Conservation (phyloP, 495 filamentous ascomycete species). For the Parathielavia hyrcaniae region DNA sequence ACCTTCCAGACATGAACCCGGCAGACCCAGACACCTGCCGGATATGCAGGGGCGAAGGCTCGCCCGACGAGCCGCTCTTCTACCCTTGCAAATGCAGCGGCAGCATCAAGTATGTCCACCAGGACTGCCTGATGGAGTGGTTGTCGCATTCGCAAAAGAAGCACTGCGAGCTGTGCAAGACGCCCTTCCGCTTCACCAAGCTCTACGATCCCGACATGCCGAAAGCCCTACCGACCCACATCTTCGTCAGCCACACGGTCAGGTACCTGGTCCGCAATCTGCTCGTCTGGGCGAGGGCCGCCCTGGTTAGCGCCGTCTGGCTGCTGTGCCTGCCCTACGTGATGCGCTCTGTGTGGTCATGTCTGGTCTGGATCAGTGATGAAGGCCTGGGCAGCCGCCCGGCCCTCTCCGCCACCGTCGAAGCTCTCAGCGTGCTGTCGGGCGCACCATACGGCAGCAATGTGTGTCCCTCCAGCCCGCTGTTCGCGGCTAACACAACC, state of each 20-base stretch:
- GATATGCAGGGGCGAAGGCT: slow-evolving; percentile 88
- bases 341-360: slow-evolving; percentile 85
- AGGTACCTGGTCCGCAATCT: slow-evolving; percentile 64
- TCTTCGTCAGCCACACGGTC: slow-evolving; percentile 71
- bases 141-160: slow-evolving; percentile 96
- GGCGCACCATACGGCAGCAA: slow-evolving; percentile 20
- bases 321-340: slow-evolving; percentile 80
- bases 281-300: slow-evolving; percentile 66
- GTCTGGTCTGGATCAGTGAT: slow-evolving; percentile 92
- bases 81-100: slow-evolving; percentile 98
- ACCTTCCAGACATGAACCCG: slow-evolving; percentile 18
- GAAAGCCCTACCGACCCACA: slow-evolving; percentile 61
- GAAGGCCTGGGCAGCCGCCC: slow-evolving; percentile 60
- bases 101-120: slow-evolving; percentile 97
- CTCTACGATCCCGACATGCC: slow-evolving; percentile 94
- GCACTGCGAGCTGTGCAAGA: slow-evolving; percentile 98
- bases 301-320: slow-evolving; percentile 83
- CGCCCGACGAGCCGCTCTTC: slow-evolving; percentile 81
- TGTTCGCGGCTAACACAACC: slow-evolving; percentile 37
- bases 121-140: slow-evolving; percentile 97
- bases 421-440: background rate
- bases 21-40: slow-evolving; percentile 75
- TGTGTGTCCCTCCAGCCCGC: slow-evolving; percentile 43
- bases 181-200: slow-evolving; percentile 94
- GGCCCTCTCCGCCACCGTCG: background rate